Conservation (phyloP, 768 basidiomycete genomes). For the Suillus variegatus region DNA sequence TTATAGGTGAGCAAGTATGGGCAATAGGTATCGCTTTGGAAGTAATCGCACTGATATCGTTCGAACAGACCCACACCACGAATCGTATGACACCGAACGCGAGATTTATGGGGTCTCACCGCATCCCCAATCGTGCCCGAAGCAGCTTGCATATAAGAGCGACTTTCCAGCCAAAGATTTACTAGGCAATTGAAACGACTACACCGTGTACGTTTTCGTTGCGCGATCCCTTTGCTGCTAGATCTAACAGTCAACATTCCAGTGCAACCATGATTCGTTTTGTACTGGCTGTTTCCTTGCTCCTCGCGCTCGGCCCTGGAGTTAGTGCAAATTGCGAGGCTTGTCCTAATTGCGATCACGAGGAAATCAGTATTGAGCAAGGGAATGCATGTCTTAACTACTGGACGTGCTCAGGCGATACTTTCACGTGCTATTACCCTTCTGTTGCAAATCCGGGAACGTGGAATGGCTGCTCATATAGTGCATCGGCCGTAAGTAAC, state of each 20-base stretch:
- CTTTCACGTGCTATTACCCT: neutral
- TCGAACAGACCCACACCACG: neutral
- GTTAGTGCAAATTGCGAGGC: neutral
- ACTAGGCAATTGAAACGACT: neutral
- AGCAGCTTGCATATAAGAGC: neutral
- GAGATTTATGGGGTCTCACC: neutral
- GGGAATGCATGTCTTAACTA: constrained; percentile 1
- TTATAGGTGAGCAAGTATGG: neutral
- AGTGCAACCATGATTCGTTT: neutral
- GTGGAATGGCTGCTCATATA: neutral
- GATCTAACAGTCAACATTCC: neutral
- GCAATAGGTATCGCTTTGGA: neutral
- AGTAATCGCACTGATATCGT: neutral
- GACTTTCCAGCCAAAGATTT: neutral
- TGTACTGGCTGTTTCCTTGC: neutral
- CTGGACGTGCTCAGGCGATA: constrained; percentile 4
- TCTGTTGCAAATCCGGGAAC: constrained; percentile 3
- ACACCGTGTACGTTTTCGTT: neutral
- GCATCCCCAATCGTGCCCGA: neutral
- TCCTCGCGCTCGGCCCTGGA: neutral
- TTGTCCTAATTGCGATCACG: constrained; percentile 5
- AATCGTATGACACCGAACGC: neutral
- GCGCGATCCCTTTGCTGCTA: neutral
- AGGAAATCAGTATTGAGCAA: neutral
- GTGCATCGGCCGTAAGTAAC: neutral